Percentiles rank a stretch among this genome's conserved stretches.
phyloP scores from a whole-genome alignment of 129 eudicot species.

The Pseudognaphalium luteoalbum region DNA sequence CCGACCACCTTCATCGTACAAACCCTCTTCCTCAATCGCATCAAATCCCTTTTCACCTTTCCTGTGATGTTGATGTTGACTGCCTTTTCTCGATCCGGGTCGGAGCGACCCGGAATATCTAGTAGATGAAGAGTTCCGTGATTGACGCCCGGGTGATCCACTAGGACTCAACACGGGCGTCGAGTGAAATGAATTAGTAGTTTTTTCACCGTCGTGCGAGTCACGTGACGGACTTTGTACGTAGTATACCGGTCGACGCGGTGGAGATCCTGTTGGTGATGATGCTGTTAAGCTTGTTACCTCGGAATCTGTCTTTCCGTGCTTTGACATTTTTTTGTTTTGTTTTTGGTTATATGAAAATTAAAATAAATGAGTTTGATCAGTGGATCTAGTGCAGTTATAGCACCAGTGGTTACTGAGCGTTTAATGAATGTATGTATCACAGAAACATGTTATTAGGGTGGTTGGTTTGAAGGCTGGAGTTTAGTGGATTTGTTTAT shows the following conservation, averaged over 20 bases:
- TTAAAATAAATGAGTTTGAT: slow-evolving; percentile 7
- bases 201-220: slow-evolving; percentile 96
- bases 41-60: slow-evolving; percentile 68
- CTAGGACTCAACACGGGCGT: slow-evolving; percentile 92
- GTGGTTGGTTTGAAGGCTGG: slow-evolving; percentile 21
- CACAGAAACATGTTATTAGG: not conserved
- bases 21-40: slow-evolving; percentile 88
- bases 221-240: slow-evolving; percentile 96
- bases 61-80: slow-evolving; percentile 47
- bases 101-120: slow-evolving; percentile 83
- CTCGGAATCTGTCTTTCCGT: slow-evolving; percentile 91
- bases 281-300: slow-evolving; percentile 78
- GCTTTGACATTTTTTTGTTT: slow-evolving; percentile 32
- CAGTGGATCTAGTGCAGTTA: slow-evolving; percentile 11
- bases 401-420: slow-evolving; percentile 4
- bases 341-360: not conserved
- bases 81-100: slow-evolving; percentile 73
- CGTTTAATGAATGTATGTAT: not conserved
- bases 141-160: slow-evolving; percentile 92
- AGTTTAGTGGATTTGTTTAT: slow-evolving; percentile 22
- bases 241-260: slow-evolving; percentile 68
- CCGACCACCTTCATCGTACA: slow-evolving; percentile 62
- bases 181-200: slow-evolving; percentile 88
- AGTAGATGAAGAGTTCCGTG: slow-evolving; percentile 89
- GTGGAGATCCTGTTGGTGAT: slow-evolving; percentile 60